Evolutionary conservation across 1,284 basidiomycete genomes (phyloP).

Genomic region (Tremellales sp.): DNA sequence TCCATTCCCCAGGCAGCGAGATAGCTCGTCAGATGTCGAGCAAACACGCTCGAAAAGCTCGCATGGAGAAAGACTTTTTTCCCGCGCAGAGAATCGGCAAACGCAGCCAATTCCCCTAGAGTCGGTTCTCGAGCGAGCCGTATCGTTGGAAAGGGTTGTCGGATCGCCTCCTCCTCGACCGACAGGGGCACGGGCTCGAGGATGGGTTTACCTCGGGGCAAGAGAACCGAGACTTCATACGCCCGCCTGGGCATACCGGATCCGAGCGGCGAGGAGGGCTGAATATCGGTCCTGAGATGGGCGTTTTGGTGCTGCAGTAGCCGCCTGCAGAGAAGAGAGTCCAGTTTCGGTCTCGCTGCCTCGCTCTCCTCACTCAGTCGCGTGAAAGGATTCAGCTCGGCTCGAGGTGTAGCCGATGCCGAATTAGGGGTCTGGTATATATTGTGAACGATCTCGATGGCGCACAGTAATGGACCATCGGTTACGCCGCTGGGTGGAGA

Average conservation of each 20-base stretch:
- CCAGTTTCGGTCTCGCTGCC: slow-evolving; percentile 56
- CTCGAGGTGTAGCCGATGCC: slow-evolving; percentile 35
- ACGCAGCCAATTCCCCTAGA: slow-evolving; percentile 67
- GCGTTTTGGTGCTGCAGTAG: slow-evolving; percentile 66
- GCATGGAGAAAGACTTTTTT: slow-evolving; percentile 78
- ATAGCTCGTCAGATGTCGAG: slow-evolving; percentile 83
- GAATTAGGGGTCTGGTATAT: slow-evolving; percentile 29
- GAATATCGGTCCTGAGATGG: slow-evolving; percentile 50
- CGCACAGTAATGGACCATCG: slow-evolving; percentile 49
- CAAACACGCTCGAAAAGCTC: slow-evolving; percentile 74
- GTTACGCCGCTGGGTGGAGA: slow-evolving; percentile 9
- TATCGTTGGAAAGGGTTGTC: slow-evolving; percentile 53
- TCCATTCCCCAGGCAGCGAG: slow-evolving; percentile 92
- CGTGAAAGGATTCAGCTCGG: slow-evolving; percentile 40
- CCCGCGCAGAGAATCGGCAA: slow-evolving; percentile 74
- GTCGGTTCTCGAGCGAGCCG: slow-evolving; percentile 65
- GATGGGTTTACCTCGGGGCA: slow-evolving; percentile 43
- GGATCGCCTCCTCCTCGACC: slow-evolving; percentile 52
- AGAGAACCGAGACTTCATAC: slow-evolving; percentile 48
- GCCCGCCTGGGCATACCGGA: slow-evolving; percentile 32
- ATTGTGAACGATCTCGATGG: slow-evolving; percentile 58
- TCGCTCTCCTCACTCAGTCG: slow-evolving; percentile 34
- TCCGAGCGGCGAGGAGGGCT: slow-evolving; percentile 34
- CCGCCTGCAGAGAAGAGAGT: slow-evolving; percentile 61
- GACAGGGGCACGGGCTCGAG: slow-evolving; percentile 44